Evolutionary conservation across 2,329 filamentous ascomycete species (phyloP), one percentile per base, ranked within the genome.

Genomic region (Talaromyces albobiverticillius): DNA sequence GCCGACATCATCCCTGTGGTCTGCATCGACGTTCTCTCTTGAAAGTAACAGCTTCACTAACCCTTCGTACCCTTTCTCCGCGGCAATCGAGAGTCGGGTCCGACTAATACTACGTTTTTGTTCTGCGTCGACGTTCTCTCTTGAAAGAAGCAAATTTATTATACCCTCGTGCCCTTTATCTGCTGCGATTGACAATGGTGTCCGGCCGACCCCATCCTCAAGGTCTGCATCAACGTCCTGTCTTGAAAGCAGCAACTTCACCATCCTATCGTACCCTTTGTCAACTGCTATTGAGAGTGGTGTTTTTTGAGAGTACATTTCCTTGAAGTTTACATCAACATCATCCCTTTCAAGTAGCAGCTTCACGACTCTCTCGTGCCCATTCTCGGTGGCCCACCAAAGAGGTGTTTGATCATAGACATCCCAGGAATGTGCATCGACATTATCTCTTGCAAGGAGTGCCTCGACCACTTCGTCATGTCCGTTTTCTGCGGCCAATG

Each of bases 161-260:
- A 34, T 10, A 6, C 4, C 31, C 13, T 34, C 31, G 31, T 34
- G 29, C 8, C 46, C 34, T 4, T 25, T 58, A 9, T 59, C 54
- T 10, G 58, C 59, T 2, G 59, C 61, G 54, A 57, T 59, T 7
- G 56, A 22, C 18, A 64, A 51, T 22, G 63, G 54, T 10, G 63
- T 57, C 22, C 59, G 52, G 36, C 57, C 58, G 32, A 54, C 25
- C 1, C 51, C 18, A 53, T 61, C 57, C 42, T 51, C 56, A 13
- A 55, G 18, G 52, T 60, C 48, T 1, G 59, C 23, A 47, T 59
- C 42, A 9, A 42, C 23, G 47, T 55, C 11, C 4, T 4, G 3
- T 55, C 46, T 46, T 59, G 56, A 56, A 2, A 66, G 53, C 9
- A 66, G 54, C 8, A 63, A 50, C 29, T 51, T 50, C 29, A 57